Evolutionary conservation across 331 rosid genomes (phyloP).

Genomic region (Malus hybrid): DNA sequence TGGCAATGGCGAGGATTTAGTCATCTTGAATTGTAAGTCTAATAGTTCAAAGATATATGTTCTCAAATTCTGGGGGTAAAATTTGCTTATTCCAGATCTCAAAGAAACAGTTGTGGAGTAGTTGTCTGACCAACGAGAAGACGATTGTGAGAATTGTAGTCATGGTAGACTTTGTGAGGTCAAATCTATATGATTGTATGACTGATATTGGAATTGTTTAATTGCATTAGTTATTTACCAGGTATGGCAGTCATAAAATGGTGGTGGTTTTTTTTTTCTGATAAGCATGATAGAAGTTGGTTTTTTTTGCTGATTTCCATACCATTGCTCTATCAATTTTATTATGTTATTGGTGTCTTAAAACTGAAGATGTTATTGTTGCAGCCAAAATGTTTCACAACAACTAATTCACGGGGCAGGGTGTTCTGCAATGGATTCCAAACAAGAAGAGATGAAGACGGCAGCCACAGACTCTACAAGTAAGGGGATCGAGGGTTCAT

Average conservation of each 20-base stretch:
- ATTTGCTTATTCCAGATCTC: neutral
- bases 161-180: neutral
- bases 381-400: neutral
- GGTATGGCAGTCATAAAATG: neutral
- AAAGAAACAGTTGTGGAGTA: neutral
- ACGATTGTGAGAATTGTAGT: neutral
- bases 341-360: neutral
- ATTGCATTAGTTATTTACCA: neutral
- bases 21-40: neutral
- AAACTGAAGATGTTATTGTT: neutral
- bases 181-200: neutral
- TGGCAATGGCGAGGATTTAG: neutral
- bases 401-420: neutral
- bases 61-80: neutral
- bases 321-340: neutral
- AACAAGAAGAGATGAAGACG: slow-evolving; percentile 7
- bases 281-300: neutral
- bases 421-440: slow-evolving; percentile 4
- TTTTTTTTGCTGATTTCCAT: neutral
- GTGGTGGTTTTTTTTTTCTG: neutral
- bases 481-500: slow-evolving; percentile 7
- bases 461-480: slow-evolving; percentile 8
- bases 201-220: neutral
- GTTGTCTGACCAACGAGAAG: neutral
- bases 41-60: neutral